A percentile compares a stretch with the other conserved stretches of the same genome.
Evolutionary conservation across 2,329 filamentous ascomycete species (phyloP).

Genomic region (Arthroderma sp.): DNA sequence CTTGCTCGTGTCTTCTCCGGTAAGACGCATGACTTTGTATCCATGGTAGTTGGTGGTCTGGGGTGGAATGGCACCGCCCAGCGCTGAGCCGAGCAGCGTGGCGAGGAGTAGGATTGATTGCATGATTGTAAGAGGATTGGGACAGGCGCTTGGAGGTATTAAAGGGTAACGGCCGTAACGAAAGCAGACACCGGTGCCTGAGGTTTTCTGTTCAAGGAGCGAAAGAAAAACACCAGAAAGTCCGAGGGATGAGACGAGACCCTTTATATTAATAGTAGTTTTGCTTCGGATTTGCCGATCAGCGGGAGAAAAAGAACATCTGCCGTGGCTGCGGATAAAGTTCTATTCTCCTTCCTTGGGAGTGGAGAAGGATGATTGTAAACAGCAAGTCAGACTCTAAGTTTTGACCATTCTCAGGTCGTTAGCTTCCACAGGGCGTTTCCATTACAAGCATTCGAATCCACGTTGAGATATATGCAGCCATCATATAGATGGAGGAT

Average conservation of each 20-base stretch:
- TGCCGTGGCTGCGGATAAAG: background rate
- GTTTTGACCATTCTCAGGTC: background rate
- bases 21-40: slow-evolving; percentile 17
- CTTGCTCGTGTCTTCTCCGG: slow-evolving; percentile 9
- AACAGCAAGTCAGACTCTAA: background rate
- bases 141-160: background rate
- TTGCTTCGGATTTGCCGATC: background rate
- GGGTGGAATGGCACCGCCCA: slow-evolving; percentile 8
- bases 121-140: slow-evolving; percentile 8
- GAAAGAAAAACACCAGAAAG: background rate
- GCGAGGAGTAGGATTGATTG: slow-evolving; percentile 11
- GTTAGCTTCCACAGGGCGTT: too few species aligned
- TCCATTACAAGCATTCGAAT: too few species aligned
- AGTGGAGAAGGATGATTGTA: background rate
- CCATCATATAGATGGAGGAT: too few species aligned
- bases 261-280: background rate
- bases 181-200: background rate
- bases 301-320: slow-evolving; percentile 2
- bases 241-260: background rate
- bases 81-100: slow-evolving; percentile 10
- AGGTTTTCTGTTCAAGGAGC: background rate
- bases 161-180: background rate
- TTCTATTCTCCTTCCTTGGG: background rate
- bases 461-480: too few species aligned
- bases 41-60: slow-evolving; percentile 14